phyloP scores from a whole-genome alignment of 257 asterid genomes.

The Forsythia suspensa region DNA sequence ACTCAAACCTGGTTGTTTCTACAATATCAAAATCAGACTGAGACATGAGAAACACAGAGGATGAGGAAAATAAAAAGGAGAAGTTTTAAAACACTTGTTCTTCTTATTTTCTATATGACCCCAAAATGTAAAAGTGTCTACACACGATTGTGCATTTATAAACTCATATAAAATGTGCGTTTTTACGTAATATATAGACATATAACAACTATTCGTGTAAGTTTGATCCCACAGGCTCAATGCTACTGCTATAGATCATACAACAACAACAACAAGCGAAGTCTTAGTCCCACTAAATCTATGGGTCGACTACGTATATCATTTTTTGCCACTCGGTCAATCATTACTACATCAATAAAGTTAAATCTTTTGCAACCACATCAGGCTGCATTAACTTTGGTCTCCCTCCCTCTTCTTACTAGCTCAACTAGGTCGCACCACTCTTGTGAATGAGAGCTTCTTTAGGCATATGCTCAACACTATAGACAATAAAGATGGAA shows the following conservation, averaged over 20 bases:
- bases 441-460: not conserved
- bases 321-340: not conserved
- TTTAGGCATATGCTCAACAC: not conserved
- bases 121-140: too few relatives aligned
- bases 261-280: not conserved
- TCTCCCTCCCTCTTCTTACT: not conserved
- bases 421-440: not conserved
- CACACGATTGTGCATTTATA: not conserved
- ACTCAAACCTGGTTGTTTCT: constrained; percentile 80
- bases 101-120: not conserved
- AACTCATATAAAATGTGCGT: not conserved
- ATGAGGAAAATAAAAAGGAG: constrained; percentile 2
- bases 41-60: constrained; percentile 16
- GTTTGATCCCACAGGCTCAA: not conserved
- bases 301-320: not conserved
- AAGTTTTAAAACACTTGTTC: not conserved
- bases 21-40: constrained; percentile 28
- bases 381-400: not conserved
- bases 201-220: not conserved
- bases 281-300: not conserved
- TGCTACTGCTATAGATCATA: not conserved
- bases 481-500: not conserved
- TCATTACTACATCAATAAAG: not conserved
- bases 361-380: not conserved
- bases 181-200: not conserved